Evolutionary conservation across 2,329 filamentous ascomycete genomes (phyloP), one percentile per base, ranked within the genome.

Genomic region (Penicillium brasilianum): DNA sequence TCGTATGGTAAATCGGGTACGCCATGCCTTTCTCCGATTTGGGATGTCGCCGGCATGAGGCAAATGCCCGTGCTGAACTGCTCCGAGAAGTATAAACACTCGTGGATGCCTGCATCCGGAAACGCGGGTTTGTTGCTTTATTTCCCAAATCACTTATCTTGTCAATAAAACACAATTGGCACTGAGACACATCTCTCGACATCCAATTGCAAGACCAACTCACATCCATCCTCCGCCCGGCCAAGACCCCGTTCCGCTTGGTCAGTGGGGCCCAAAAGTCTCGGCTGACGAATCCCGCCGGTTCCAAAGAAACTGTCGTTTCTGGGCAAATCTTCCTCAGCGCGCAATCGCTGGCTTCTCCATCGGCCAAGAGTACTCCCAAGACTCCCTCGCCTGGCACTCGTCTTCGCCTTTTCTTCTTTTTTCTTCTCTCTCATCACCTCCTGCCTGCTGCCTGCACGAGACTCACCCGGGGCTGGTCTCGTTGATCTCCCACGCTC

Each of bases 201-300:
- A 39, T 55, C 36, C 14, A 34, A 30, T 16, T 53, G 10, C 49
- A 28, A 20, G 32, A 36, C 34, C 22, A 36, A 13, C 37, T 36
- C 32, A n/a, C 32, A n/a, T 30, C 30, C 53, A n/a, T 50, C 43
- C 60, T 56, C 53, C 55, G 63, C 64, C 62, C 58, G 48, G 68
- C 68, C 68, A 70, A 70, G 67, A 67, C 63, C 37, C 22, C 7
- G 22, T 61, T 68, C 66, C 65, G 66, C 66, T 57, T 44, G 49
- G 65, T 28, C 28, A 34, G 64, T 67, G 69, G 68, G 66, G 63
- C 68, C 55, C 22, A 30, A 58, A 65, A 64, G 64, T 63, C 62
- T 67, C 51, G 67, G 68, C 68, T 70, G 68, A 69, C 68, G 68
- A 70, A 68, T 69, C 67, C 68, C 68, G 68, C 67, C 44, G 46